Percentiles rank a stretch among this genome's conserved stretches.
Evolutionary conservation across 1,284 basidiomycete genomes (phyloP).

Genomic region (Tremellales sp.): DNA sequence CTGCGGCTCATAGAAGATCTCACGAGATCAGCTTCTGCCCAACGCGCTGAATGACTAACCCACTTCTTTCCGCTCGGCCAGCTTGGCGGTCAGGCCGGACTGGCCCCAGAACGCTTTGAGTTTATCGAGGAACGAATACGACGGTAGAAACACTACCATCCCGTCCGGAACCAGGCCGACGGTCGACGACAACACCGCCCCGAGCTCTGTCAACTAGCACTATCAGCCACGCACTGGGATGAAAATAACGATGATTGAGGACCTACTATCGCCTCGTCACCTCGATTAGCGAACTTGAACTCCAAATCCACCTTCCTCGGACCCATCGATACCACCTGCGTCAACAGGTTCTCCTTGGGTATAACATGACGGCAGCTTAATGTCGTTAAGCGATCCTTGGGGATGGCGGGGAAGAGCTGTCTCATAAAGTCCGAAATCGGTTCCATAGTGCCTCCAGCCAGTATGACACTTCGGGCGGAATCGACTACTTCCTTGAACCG

Average conservation of each 20-base stretch:
- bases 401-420: constrained; percentile 73
- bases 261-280: constrained; percentile 64
- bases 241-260: background rate
- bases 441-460: constrained; percentile 97
- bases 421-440: constrained; percentile 87
- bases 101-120: constrained; percentile 64
- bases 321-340: constrained; percentile 71
- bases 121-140: constrained; percentile 74
- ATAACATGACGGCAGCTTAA: constrained; percentile 95
- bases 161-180: constrained; percentile 75
- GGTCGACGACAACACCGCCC: constrained; percentile 75
- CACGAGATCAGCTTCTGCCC: background rate
- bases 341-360: constrained; percentile 70
- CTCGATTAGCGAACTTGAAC: constrained; percentile 76
- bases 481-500: constrained; percentile 78
- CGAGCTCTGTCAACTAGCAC: constrained; percentile 76
- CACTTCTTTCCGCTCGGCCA: constrained; percentile 69
- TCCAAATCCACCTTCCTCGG: constrained; percentile 71
- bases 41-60: constrained; percentile 1
- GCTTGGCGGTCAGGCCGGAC: constrained; percentile 60
- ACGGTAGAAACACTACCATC: constrained; percentile 90
- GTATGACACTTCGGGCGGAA: constrained; percentile 71
- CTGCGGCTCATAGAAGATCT: constrained; percentile 89
- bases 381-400: constrained; percentile 61
- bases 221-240: constrained; percentile 3